Evolutionary conservation across 371 early-diverging fungal genomes (phyloP).

Genomic region (Rhizopus delemar): DNA sequence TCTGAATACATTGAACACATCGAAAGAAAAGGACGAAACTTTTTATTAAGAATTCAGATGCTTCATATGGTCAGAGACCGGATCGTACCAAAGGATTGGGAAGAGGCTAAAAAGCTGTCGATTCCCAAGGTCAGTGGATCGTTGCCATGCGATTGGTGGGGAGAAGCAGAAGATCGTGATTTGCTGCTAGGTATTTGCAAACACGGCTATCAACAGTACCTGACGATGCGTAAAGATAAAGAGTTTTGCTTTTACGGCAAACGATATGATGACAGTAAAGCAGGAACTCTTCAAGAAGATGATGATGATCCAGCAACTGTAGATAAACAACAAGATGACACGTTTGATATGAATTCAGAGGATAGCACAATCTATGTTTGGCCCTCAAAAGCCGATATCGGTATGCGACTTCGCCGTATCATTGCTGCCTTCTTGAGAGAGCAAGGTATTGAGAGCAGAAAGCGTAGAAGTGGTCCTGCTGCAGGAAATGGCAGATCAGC

Average conservation of each 20-base stretch:
- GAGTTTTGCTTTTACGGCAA: conserved; percentile 64
- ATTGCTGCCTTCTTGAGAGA: conserved; percentile 65
- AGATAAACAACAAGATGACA: conserved; percentile 24
- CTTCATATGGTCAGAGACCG: conserved; percentile 71
- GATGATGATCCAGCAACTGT: conserved; percentile 11
- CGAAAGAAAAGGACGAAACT: conserved; percentile 64
- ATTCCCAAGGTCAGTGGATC: conserved; percentile 60
- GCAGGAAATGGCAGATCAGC: conserved; percentile 10
- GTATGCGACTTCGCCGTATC: conserved; percentile 69
- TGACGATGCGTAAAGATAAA: conserved; percentile 63
- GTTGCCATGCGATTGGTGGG: conserved; percentile 80
- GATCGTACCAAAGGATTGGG: conserved; percentile 60
- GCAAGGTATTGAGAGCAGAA: conserved; percentile 40
- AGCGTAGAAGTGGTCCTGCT: conserved; percentile 26
- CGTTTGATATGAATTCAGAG: conserved; percentile 23
- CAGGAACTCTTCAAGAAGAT: conserved; percentile 42
- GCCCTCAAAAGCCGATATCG: conserved; percentile 73
- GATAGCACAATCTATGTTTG: conserved; percentile 42
- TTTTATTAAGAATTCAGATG: conserved; percentile 73
- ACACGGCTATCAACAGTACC: conserved; percentile 77
- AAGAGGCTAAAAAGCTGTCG: conserved; percentile 51
- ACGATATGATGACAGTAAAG: conserved; percentile 47
- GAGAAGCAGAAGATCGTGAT: conserved; percentile 70
- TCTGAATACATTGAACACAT: conserved; percentile 73
- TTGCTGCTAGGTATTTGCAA: conserved; percentile 75